Percentiles rank a stretch among this genome's conserved stretches.
These are phyloP conservation scores for Stachybotrys chlorohalonatus DNA, from an alignment of 2,329 filamentous ascomycete genomes.

Conservation along the genomic window DNA sequence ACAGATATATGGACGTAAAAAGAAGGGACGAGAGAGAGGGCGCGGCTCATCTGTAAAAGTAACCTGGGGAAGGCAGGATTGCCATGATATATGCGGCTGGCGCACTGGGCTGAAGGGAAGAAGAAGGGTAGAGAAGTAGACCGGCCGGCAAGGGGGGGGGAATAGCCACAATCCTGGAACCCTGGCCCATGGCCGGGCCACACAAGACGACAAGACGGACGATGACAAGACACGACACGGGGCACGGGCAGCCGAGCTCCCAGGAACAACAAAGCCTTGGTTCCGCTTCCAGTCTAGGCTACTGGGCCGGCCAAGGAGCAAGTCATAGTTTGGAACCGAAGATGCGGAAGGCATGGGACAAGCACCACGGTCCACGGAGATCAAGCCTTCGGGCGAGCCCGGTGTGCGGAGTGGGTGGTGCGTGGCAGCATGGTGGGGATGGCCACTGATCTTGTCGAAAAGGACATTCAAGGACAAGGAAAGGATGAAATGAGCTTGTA, in stretches of 20 bases:
- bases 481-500: neutral
- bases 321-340: neutral
- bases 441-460: neutral
- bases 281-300: neutral
- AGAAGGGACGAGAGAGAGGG: neutral
- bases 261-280: neutral
- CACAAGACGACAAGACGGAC: neutral
- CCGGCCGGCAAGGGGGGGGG: neutral
- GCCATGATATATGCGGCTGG: neutral
- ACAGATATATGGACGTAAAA: no score
- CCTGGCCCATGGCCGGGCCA: neutral
- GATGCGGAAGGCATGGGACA: neutral
- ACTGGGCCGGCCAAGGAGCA: neutral
- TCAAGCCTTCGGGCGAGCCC: neutral
- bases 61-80: neutral
- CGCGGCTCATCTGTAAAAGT: neutral
- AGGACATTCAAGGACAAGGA: neutral
- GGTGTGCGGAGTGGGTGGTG: neutral
- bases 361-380: neutral
- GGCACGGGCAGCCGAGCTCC: neutral
- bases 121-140: neutral
- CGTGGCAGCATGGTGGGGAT: neutral
- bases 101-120: neutral
- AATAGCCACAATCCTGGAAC: neutral
- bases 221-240: neutral